Evolutionary conservation across 1,139 yeast genomes (phyloP).

Genomic region (Kurtzmaniella quercitrusa): DNA sequence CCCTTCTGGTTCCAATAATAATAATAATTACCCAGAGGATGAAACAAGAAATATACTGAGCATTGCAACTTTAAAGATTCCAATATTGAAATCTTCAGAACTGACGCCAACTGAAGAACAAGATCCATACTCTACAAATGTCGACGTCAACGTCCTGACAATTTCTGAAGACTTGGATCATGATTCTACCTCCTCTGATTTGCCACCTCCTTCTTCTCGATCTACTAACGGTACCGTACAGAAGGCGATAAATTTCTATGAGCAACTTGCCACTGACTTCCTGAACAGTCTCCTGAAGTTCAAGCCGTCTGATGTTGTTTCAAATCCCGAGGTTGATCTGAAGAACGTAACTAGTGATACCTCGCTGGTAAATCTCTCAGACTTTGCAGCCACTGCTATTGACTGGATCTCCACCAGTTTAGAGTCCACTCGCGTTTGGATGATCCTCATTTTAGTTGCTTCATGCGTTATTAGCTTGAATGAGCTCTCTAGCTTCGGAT

Average conservation of each 20-base stretch:
- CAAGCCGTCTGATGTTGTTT: neutral
- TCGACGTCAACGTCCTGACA: neutral
- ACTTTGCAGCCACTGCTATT: neutral
- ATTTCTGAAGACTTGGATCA: neutral
- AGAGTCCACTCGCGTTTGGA: neutral
- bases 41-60: constrained; percentile 9
- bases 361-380: neutral
- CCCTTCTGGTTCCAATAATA: constrained; percentile 6
- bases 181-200: neutral
- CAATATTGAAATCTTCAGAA: constrained; percentile 8
- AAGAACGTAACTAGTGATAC: neutral
- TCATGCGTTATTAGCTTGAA: neutral
- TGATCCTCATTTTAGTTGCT: neutral
- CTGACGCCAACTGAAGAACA: neutral
- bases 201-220: neutral
- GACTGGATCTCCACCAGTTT: neutral
- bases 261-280: neutral
- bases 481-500: neutral
- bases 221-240: neutral
- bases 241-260: neutral
- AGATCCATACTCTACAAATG: neutral
- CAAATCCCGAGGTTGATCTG: no score
- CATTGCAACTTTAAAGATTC: constrained; percentile 17
- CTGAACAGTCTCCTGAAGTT: neutral
- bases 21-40: constrained; percentile 1